A percentile compares a stretch with the other conserved stretches of the same genome.
phyloP scores from a whole-genome alignment of 192 early-diverging fungal species.

The Coemansia sp. region DNA sequence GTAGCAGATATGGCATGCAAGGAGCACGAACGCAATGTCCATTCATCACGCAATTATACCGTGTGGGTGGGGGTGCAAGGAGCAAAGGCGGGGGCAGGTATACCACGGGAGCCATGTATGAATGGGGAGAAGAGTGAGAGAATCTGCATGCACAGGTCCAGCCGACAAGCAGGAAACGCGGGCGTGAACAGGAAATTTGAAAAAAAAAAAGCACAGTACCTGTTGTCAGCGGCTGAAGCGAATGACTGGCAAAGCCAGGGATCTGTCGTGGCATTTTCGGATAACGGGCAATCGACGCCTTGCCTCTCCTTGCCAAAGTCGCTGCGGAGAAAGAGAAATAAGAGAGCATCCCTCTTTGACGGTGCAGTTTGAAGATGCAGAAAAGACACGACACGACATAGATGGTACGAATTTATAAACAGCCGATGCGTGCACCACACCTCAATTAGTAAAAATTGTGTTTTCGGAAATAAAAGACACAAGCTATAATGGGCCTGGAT shows the following conservation, averaged over 20 bases:
- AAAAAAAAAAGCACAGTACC: not conserved
- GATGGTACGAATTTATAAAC: not conserved
- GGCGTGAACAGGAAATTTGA: not conserved
- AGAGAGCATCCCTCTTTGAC: not conserved
- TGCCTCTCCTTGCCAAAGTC: not conserved
- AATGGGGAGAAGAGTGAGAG: not conserved
- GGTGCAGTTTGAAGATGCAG: not conserved
- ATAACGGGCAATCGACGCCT: not conserved
- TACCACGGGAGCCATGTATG: conserved; percentile 3
- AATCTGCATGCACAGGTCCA: conserved; percentile 4
- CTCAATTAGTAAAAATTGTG: not conserved
- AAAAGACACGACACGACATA: not conserved
- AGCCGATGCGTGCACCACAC: conserved; percentile 1
- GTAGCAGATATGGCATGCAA: not conserved
- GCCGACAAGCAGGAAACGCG: not conserved
- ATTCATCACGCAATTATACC: not conserved
- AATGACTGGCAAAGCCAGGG: not conserved
- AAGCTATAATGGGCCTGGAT: conserved; percentile 4
- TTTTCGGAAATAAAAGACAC: conserved; percentile 9
- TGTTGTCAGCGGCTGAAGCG: not conserved
- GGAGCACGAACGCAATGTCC: not conserved
- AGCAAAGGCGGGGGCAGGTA: not conserved
- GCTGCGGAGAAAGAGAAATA: not conserved
- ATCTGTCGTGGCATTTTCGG: conserved; percentile 8
- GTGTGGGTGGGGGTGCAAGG: not conserved